Evolutionary conservation across 768 basidiomycete genomes (phyloP), one percentile per base, ranked within the genome.

Genomic region (Boletellus sp.): DNA sequence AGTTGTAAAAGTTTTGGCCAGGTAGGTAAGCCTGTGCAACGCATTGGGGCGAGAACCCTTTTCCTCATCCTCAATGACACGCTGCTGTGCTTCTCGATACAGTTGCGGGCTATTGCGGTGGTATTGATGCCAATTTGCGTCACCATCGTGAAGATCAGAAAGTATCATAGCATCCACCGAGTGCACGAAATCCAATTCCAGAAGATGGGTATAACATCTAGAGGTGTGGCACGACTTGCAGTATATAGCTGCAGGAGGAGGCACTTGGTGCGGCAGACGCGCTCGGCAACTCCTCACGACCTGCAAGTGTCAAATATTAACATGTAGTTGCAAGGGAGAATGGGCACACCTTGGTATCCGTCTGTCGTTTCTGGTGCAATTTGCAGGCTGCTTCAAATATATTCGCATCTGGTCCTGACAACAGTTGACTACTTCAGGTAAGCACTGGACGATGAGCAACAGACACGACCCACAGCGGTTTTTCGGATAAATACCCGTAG

Each of bases 1-100:
- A 32, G 66, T 65, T 9, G 54, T 57, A 54, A 78, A 87, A 19
- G 66, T 70, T 46, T 71, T 62, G 10, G 86, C 80, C 19, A 76
- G 66, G 38, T 78, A 60, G 6, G 69, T 68, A 24, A 83, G 72
- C 42, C 74, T 57, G 60, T 68, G 53, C 36, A 54, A 49, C 50
- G 57, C 40, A 66, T 71, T 45, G 59, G 72, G 57, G 6, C 59
- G 53, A 31, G 44, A 56, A 12, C 80, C 81, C 16, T 33, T 57
- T 52, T 59, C 60, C 67, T 78, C 72, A 24, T 68, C 68, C 46
- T 60, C 57, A 9, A 64, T 45, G 34, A 66, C 51, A 1, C 46
- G 24, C 22, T 53, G 44, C 2, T 28, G 50, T 35, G 42, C 42
- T 7, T 50, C 49, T 16, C 43, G 34, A 50, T 63, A 67, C n/a